Evolutionary conservation across 2,329 filamentous ascomycete species (phyloP), one percentile per base, ranked within the genome.

Genomic region (Colletotrichum karsti): DNA sequence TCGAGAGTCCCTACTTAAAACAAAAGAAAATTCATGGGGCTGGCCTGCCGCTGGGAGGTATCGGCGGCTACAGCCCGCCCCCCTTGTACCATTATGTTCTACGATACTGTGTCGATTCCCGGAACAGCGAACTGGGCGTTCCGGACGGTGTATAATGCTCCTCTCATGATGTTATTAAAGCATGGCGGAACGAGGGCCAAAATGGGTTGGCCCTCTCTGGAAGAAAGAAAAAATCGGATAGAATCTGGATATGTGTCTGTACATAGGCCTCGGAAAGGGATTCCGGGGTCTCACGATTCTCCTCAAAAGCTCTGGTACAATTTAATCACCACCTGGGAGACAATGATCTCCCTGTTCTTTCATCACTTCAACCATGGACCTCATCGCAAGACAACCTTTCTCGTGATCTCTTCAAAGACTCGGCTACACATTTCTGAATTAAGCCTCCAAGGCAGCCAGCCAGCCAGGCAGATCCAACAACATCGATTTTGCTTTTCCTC

Each of bases 81-180:
- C 64, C 66, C 72, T 72, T 79, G 78, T 80, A 79, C 62, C 74
- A 78, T 72, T 77, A 80, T 73, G 62, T 69, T 62, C 55, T 57
- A 67, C 42, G 63, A 62, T 62, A 62, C 48, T 66, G 33, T 57
- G 48, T 57, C 63, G 60, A 65, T 68, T 68, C 46, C 61, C 35
- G 64, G 61, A 63, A 69, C 69, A 63, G 63, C 67, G 63, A 67
- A 63, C 46, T 68, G 63, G 66, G 66, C 57, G 61, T 66, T 66
- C 66, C 74, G 76, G 71, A 77, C 71, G 73, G 70, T 81, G 79
- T 82, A 79, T 81, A 80, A 82, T 82, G 80, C 81, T 83, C 81
- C 80, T 76, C 80, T 83, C 81, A 83, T 76, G 80, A 83, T 76
- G 74, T 72, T 76, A 69, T 20, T 55, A 67, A 67, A 56, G 66